Conservation (phyloP, 176 grass and related monocot species). For the Bolboschoenus planiculmis region DNA sequence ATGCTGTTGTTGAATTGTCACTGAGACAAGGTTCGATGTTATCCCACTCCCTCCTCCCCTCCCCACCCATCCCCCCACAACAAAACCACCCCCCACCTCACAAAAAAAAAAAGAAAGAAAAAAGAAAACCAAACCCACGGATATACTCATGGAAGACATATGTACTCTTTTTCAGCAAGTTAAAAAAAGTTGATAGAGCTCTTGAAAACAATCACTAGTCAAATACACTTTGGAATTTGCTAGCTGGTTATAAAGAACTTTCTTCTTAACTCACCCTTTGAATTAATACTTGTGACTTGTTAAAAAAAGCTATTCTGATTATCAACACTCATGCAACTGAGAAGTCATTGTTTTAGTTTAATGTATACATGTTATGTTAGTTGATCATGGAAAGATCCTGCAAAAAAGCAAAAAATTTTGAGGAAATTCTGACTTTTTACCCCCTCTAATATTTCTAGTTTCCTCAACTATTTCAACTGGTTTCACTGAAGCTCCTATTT, state of each 20-base stretch:
- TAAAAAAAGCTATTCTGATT: neutral
- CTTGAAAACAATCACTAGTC: neutral
- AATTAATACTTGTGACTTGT: neutral
- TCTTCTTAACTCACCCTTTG: no score
- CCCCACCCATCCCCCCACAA: no score
- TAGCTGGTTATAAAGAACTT: no score
- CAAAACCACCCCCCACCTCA: neutral
- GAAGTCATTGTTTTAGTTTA: neutral
- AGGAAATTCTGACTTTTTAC: neutral
- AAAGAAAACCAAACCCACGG: neutral
- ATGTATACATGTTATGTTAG: neutral
- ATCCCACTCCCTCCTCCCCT: neutral
- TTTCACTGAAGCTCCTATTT: neutral
- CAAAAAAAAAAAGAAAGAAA: no score
- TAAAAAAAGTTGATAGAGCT: neutral
- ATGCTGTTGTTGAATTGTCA: slow-evolving; percentile 50
- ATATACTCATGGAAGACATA: neutral
- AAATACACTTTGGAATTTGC: no score
- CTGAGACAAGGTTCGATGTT: slow-evolving; percentile 53
- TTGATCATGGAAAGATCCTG: neutral
- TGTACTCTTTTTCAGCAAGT: neutral
- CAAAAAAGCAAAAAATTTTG: neutral
- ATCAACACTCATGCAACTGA: neutral
- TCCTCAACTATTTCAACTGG: neutral
- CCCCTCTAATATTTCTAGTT: neutral